Evolutionary conservation across 768 basidiomycete genomes (phyloP), one percentile per base, ranked within the genome.

Genomic region (Termitomyces sp.): DNA sequence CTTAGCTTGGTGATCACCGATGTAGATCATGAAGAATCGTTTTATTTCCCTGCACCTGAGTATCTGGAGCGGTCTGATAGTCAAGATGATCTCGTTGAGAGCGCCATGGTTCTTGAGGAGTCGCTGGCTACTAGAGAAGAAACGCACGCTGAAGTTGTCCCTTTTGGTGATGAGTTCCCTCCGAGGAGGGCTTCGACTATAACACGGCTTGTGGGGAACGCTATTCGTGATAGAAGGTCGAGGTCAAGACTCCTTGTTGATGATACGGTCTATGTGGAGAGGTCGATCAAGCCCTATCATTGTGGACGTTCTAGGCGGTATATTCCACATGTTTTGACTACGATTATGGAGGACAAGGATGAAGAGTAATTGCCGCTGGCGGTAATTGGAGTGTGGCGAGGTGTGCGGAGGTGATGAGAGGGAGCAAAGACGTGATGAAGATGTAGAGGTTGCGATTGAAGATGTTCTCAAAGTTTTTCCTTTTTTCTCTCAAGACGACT

Each of bases 351-450:
- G 32, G 56, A 57, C 6, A 28, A 13, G 35, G 56, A 60, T 2
- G 59, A 60, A 44, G 56, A 60, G 0, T 52, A 26, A 57, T 44
- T 32, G 35, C 30, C 50, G 56, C 42, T 43, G 56, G 49, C 30
- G 40, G 56, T 14, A 32, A 28, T 42, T 24, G 43, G 50, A 33
- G 36, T 26, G 20, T 28, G 4, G 28, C 3, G 18, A n/a, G 40
- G 50, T 20, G 14, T 12, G 7, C 4, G 26, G 35, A 18, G 24
- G 24, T 16, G 33, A 35, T 24, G 20, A 33, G 33, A 33, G 33
- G 33, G 35, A 1, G 12, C 9, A 10, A 20, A 2, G 40, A 20
- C 8, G 8, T 12, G 3, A 22, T 13, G 26, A 14, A 6, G 38
- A 13, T 22, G 6, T 53, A n/a, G 26, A 16, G 24, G 24, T n/a